Evolutionary conservation across 2,329 filamentous ascomycete genomes (phyloP).

Genomic region (Pseudogymnoascus sp.): DNA sequence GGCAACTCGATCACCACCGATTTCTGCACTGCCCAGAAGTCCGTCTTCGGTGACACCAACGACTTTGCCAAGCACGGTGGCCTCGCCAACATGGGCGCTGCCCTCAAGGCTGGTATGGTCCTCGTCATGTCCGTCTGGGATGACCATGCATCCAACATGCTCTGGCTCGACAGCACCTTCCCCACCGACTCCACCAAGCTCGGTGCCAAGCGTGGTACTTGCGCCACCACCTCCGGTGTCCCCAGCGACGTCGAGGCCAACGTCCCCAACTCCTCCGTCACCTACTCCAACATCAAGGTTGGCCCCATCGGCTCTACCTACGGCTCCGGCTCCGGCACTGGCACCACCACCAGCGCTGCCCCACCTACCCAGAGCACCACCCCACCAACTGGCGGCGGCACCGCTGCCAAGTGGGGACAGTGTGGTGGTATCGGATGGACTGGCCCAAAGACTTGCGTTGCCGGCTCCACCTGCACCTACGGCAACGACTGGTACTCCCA

Average conservation of each 20-base stretch:
- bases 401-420: slow-evolving; percentile 11
- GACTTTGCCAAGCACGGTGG: slow-evolving; percentile 52
- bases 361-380: neutral
- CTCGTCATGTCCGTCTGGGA: slow-evolving; percentile 56
- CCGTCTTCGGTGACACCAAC: slow-evolving; percentile 47
- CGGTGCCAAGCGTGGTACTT: slow-evolving; percentile 50
- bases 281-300: slow-evolving; percentile 31
- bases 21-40: slow-evolving; percentile 53
- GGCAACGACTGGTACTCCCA: slow-evolving; percentile 25
- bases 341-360: neutral
- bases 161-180: slow-evolving; percentile 67
- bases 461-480: slow-evolving; percentile 17
- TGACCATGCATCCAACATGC: slow-evolving; percentile 59
- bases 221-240: slow-evolving; percentile 45
- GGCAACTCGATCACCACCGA: slow-evolving; percentile 50
- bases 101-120: slow-evolving; percentile 54
- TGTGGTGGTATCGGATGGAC: slow-evolving; percentile 18
- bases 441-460: slow-evolving; percentile 21
- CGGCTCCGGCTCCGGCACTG: neutral
- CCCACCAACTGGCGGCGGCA: neutral
- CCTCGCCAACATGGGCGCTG: slow-evolving; percentile 47
- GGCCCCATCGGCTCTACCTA: slow-evolving; percentile 30
- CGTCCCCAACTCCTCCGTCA: slow-evolving; percentile 40
- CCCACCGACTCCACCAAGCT: slow-evolving; percentile 42
- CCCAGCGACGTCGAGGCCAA: slow-evolving; percentile 44